Evolutionary conservation across 139 green algal genomes (phyloP).

Genomic region (Chlorella sp.): DNA sequence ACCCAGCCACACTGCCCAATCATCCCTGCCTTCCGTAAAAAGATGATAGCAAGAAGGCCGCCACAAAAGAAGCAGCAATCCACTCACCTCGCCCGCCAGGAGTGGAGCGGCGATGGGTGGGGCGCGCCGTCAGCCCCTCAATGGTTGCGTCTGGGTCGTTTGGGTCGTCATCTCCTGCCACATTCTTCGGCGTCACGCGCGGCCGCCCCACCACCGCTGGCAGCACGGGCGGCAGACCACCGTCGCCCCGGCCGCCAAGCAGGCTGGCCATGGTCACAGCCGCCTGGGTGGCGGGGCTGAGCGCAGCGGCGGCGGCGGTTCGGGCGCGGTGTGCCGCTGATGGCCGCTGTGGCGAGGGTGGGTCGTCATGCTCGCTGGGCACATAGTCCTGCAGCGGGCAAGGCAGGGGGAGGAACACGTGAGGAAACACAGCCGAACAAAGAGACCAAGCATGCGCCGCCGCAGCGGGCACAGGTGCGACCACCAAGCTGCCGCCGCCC

Average conservation of each 20-base stretch:
- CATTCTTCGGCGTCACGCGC: no score
- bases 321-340: neutral
- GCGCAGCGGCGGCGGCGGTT: neutral
- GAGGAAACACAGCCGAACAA: no score
- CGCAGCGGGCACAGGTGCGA: no score
- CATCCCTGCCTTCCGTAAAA: no score
- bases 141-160: conserved; percentile 4
- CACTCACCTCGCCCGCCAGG: neutral
- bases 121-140: neutral
- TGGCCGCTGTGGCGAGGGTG: neutral
- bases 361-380: conserved; percentile 23
- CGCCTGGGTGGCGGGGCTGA: conserved; percentile 44
- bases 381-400: conserved; percentile 12
- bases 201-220: neutral
- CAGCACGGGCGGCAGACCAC: neutral
- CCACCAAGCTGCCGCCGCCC: no score
- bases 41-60: no score
- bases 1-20: no score
- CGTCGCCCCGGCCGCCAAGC: neutral
- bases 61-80: neutral
- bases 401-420: neutral
- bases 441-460: no score
- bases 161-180: neutral
- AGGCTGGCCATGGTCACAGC: conserved; percentile 43
- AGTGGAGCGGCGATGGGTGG: neutral